Conservation (phyloP, 352 stramenopile species). For the Phytophthora chlamydospora region DNA sequence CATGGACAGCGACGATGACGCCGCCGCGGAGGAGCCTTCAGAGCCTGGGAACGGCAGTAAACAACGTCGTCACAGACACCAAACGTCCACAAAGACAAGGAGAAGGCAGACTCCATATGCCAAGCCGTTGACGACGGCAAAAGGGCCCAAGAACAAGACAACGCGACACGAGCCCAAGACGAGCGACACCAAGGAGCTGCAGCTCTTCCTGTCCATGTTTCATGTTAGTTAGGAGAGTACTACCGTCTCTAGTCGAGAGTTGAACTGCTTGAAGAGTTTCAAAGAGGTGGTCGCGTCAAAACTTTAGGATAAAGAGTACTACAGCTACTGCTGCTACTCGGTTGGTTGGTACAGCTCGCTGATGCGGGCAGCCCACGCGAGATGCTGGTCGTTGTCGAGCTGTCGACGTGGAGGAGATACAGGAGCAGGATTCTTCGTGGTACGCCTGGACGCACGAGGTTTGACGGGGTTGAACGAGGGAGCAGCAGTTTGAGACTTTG, state of each 20-base stretch:
- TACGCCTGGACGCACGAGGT: slow-evolving; percentile 8
- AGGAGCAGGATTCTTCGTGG: slow-evolving; percentile 4
- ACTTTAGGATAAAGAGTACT: neutral
- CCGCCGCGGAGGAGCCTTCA: slow-evolving; percentile 2
- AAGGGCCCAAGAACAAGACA: slow-evolving; percentile 12
- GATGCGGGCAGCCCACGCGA: slow-evolving; percentile 65
- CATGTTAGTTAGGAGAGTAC: slow-evolving; percentile 35
- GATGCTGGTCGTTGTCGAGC: slow-evolving; percentile 48
- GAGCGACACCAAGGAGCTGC: slow-evolving; percentile 54
- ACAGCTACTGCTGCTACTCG: too few relatives aligned
- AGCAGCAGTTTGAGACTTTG: slow-evolving; percentile 7
- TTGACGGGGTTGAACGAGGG: slow-evolving; percentile 4
- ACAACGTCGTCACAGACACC: slow-evolving; percentile 8
- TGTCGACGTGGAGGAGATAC: slow-evolving; percentile 15
- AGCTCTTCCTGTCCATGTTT: slow-evolving; percentile 66
- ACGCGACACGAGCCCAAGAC: slow-evolving; percentile 7
- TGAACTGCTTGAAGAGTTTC: neutral
- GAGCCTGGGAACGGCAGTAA: slow-evolving; percentile 5
- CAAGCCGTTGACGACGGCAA: slow-evolving; percentile 4
- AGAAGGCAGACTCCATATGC: slow-evolving; percentile 37
- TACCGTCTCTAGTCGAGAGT: neutral
- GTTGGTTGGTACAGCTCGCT: slow-evolving; percentile 56
- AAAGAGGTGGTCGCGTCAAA: slow-evolving; percentile 7
- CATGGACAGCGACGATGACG: slow-evolving; percentile 66
- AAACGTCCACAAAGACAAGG: slow-evolving; percentile 1